Percentiles rank a stretch among this genome's conserved stretches.
phyloP scores from a whole-genome alignment of 2,329 filamentous ascomycete species.

The Bipolaris gigantea region DNA sequence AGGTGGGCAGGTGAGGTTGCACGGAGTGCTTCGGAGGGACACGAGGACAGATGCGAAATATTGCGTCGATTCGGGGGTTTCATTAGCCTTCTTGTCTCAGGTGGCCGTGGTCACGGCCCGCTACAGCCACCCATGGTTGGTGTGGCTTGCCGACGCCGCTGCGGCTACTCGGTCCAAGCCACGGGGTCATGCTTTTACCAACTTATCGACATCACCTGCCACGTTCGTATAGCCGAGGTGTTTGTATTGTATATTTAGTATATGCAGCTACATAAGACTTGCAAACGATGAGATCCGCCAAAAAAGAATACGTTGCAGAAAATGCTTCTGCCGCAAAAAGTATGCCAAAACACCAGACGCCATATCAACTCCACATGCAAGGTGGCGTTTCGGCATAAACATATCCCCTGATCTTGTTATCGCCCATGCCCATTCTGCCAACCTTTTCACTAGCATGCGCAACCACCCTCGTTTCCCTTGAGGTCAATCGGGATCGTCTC shows the following conservation, averaged over 20 bases:
- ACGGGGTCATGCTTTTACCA: background rate
- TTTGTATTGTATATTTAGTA: slow-evolving; percentile 15
- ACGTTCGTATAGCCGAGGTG: background rate
- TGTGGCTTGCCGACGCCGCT: slow-evolving; percentile 20
- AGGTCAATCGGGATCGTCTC: slow-evolving; percentile 98
- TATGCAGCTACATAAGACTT: slow-evolving; percentile 17
- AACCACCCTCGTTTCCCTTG: slow-evolving; percentile 89
- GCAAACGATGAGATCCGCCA: slow-evolving; percentile 9
- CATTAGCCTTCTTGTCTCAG: slow-evolving; percentile 17
- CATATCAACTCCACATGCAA: slow-evolving; percentile 26
- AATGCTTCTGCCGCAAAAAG: slow-evolving; percentile 15
- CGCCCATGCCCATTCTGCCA: slow-evolving; percentile 9
- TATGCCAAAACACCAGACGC: slow-evolving; percentile 35
- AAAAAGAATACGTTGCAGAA: slow-evolving; percentile 18
- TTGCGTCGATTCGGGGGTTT: slow-evolving; percentile 9
- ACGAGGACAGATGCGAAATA: slow-evolving; percentile 5
- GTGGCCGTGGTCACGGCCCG: slow-evolving; percentile 8
- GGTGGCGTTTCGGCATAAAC: slow-evolving; percentile 8
- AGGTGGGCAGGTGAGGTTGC: slow-evolving; percentile 6
- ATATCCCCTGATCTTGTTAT: slow-evolving; percentile 2
- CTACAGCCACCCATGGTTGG: slow-evolving; percentile 18
- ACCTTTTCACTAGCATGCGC: slow-evolving; percentile 68
- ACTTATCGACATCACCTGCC: background rate
- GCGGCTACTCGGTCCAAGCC: slow-evolving; percentile 7
- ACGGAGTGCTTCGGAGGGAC: slow-evolving; percentile 15